These are phyloP conservation scores for Phytophthora nicotianae DNA, from an alignment of 352 stramenopile species.

Conservation along the genomic window DNA sequence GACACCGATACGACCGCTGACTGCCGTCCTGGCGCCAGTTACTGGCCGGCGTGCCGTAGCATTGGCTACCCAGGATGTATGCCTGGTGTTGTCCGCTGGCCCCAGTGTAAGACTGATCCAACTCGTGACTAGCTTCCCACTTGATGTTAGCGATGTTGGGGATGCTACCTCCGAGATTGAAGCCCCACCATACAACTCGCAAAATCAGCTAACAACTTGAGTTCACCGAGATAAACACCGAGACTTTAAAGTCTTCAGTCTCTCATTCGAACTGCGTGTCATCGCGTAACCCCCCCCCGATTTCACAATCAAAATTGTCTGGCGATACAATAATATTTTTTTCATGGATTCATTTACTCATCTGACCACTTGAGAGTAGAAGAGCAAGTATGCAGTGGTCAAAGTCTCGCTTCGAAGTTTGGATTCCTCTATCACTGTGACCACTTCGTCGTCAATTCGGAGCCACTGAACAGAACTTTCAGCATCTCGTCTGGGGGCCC, in stretches of 20 bases:
- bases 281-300: no score
- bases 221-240: background rate
- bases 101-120: constrained; percentile 8
- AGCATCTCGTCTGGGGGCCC: constrained; percentile 2
- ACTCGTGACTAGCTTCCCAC: background rate
- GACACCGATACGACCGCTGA: background rate
- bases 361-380: constrained; percentile 52
- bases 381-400: constrained; percentile 73
- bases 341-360: constrained; percentile 10
- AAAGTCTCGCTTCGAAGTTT: constrained; percentile 57
- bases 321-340: background rate
- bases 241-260: no score
- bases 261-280: no score
- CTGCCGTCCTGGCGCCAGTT: constrained; percentile 5
- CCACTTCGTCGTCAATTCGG: constrained; percentile 72
- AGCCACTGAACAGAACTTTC: constrained; percentile 49
- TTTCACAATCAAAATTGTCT: no score
- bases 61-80: constrained; percentile 9
- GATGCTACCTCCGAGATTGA: no score
- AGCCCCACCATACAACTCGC: no score
- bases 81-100: constrained; percentile 10
- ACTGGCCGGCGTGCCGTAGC: constrained; percentile 9
- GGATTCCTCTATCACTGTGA: constrained; percentile 51
- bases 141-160: background rate
- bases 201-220: background rate